phyloP scores from a whole-genome alignment of 140 eudicot genomes.

The Cichorium intybus region DNA sequence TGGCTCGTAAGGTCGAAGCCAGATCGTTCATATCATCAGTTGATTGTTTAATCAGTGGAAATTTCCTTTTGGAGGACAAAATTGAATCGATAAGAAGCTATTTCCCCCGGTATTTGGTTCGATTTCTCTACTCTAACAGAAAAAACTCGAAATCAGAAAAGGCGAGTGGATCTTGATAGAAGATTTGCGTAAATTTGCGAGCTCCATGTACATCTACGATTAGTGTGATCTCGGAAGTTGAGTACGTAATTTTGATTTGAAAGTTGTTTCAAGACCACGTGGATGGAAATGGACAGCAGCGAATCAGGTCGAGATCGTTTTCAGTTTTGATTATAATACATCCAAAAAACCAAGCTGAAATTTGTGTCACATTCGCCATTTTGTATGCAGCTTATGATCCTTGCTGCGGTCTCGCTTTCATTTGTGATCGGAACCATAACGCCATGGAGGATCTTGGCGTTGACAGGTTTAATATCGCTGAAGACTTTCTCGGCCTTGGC shows the following conservation, averaged over 20 bases:
- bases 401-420: too few relatives aligned
- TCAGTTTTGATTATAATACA: too few relatives aligned
- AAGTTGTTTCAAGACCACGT: background rate
- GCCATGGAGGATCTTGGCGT: too few relatives aligned
- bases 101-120: background rate
- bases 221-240: constrained; percentile 5
- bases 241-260: background rate
- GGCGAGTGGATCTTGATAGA: constrained; percentile 16
- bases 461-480: too few relatives aligned
- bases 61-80: background rate
- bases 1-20: constrained; percentile 16
- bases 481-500: too few relatives aligned
- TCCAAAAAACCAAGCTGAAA: too few relatives aligned
- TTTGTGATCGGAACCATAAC: too few relatives aligned
- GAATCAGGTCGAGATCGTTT: too few relatives aligned
- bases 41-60: constrained; percentile 9
- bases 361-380: too few relatives aligned
- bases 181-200: constrained; percentile 24
- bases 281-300: background rate
- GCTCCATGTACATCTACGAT: constrained; percentile 14
- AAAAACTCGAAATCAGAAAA: constrained; percentile 1
- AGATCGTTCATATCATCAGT: constrained; percentile 33
- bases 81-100: background rate
- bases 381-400: too few relatives aligned
- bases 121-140: background rate